These are phyloP conservation scores for Hypoxylon perforatum DNA, from an alignment of 495 filamentous ascomycete species.

Conservation along the genomic window DNA sequence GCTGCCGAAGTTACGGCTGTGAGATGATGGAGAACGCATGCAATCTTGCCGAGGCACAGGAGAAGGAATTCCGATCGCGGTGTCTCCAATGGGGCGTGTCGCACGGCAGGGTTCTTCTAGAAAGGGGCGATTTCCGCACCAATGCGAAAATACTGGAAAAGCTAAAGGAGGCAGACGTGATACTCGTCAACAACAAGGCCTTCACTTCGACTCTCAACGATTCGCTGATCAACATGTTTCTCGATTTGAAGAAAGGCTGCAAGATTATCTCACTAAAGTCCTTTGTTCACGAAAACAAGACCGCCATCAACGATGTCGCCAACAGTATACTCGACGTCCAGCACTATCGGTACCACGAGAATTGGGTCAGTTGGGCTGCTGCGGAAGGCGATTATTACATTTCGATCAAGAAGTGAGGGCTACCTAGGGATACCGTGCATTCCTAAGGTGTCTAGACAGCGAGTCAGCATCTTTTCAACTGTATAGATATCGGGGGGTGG, in stretches of 20 bases:
- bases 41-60: conserved; percentile 84
- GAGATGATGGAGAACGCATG: conserved; percentile 93
- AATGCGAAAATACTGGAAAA: conserved; percentile 75
- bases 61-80: conserved; percentile 84
- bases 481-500: conserved; percentile 27
- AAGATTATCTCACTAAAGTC: conserved; percentile 86
- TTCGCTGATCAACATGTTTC: conserved; percentile 85
- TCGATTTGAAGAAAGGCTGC: conserved; percentile 93
- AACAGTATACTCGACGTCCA: conserved; percentile 80
- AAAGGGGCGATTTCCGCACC: conserved; percentile 85
- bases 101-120: conserved; percentile 80
- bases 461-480: conserved; percentile 18
- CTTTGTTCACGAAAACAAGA: conserved; percentile 78
- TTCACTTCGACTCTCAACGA: conserved; percentile 89
- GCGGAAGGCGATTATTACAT: conserved; percentile 86
- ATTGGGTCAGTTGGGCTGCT: conserved; percentile 92
- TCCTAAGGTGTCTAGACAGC: background rate
- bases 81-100: conserved; percentile 90
- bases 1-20: conserved; percentile 95
- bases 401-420: conserved; percentile 76
- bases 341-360: conserved; percentile 79
- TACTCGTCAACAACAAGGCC: conserved; percentile 97
- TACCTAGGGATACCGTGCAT: background rate
- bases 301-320: conserved; percentile 78
- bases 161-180: conserved; percentile 85